These are phyloP conservation scores for Lithohypha guttulata DNA, from an alignment of 2,329 filamentous ascomycete species.

Conservation along the genomic window DNA sequence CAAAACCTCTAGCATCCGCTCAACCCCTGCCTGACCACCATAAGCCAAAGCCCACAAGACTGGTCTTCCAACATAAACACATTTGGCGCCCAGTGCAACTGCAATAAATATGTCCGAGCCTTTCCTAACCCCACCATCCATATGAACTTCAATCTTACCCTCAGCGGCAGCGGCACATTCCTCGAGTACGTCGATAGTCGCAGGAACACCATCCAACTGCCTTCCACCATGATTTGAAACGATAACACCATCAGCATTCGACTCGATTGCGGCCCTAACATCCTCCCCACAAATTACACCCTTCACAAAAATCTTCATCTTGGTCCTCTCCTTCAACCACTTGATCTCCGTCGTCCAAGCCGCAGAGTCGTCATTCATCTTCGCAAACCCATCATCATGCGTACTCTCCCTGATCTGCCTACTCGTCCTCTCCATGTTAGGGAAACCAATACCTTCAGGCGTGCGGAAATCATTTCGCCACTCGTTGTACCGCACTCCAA, in stretches of 20 bases:
- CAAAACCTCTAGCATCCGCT: slow-evolving; percentile 20
- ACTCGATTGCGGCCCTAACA: slow-evolving; percentile 26
- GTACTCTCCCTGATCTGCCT: slow-evolving; percentile 10
- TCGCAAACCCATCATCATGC: slow-evolving; percentile 13
- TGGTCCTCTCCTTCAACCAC: slow-evolving; percentile 36
- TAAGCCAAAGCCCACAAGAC: slow-evolving; percentile 38
- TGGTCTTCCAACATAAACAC: slow-evolving; percentile 38
- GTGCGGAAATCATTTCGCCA: slow-evolving; percentile 41
- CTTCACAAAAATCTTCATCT: slow-evolving; percentile 19
- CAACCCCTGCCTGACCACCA: slow-evolving; percentile 21
- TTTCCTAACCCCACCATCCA: slow-evolving; percentile 46
- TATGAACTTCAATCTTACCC: slow-evolving; percentile 28
- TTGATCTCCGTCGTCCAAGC: slow-evolving; percentile 42
- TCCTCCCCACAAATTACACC: slow-evolving; percentile 26
- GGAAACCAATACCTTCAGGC: slow-evolving; percentile 17
- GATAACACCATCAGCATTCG: slow-evolving; percentile 28
- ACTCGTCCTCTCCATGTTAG: slow-evolving; percentile 19
- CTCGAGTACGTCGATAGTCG: slow-evolving; percentile 28
- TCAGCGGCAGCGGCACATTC: slow-evolving; percentile 20
- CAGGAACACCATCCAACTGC: slow-evolving; percentile 28
- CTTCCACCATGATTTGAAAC: slow-evolving; percentile 31
- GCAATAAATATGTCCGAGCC: slow-evolving; percentile 50
- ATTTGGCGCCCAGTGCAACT: slow-evolving; percentile 40
- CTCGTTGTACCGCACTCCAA: slow-evolving; percentile 42
- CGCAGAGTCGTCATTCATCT: slow-evolving; percentile 28